Evolutionary conservation across 495 filamentous ascomycete genomes (phyloP).

Genomic region (Aspergillus wentii): DNA sequence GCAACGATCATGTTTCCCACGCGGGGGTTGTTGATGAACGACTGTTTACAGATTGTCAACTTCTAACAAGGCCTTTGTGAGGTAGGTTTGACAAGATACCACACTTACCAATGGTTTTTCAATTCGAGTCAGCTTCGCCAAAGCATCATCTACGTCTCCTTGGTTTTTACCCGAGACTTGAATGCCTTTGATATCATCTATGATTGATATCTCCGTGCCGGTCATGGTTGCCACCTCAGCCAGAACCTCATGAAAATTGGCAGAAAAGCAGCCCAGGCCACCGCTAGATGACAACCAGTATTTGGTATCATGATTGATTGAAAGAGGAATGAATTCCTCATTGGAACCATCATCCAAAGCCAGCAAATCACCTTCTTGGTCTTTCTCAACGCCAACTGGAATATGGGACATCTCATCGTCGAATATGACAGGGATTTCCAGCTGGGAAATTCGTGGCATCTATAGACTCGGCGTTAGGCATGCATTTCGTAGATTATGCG

Average conservation of each 20-base stretch:
- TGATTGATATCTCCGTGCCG: slow-evolving; percentile 15
- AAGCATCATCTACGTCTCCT: slow-evolving; percentile 63
- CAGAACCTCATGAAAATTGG: slow-evolving; percentile 8
- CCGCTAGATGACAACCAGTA: slow-evolving; percentile 13
- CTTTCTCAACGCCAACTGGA: not conserved
- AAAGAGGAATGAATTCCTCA: slow-evolving; percentile 8
- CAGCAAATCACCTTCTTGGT: slow-evolving; percentile 7
- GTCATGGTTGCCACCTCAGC: slow-evolving; percentile 10
- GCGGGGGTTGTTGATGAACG: slow-evolving; percentile 3
- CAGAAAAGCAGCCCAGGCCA: slow-evolving; percentile 13
- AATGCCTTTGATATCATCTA: slow-evolving; percentile 12
- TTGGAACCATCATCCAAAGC: slow-evolving; percentile 7
- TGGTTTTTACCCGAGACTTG: slow-evolving; percentile 14
- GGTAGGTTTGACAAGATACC: not conserved
- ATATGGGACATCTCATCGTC: slow-evolving; percentile 2
- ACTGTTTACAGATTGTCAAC: slow-evolving; percentile 2
- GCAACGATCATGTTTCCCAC: slow-evolving; percentile 6
- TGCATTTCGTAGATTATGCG: not conserved
- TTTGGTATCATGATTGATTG: slow-evolving; percentile 6
- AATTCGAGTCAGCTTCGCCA: slow-evolving; percentile 59
- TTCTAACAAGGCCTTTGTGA: not conserved
- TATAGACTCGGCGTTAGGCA: not conserved
- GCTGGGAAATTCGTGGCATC: slow-evolving; percentile 13
- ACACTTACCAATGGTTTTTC: slow-evolving; percentile 44
- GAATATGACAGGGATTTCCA: slow-evolving; percentile 8